These are phyloP conservation scores for Magnolia sinica DNA, from an alignment of 164 flowering plant species.

Conservation along the genomic window DNA sequence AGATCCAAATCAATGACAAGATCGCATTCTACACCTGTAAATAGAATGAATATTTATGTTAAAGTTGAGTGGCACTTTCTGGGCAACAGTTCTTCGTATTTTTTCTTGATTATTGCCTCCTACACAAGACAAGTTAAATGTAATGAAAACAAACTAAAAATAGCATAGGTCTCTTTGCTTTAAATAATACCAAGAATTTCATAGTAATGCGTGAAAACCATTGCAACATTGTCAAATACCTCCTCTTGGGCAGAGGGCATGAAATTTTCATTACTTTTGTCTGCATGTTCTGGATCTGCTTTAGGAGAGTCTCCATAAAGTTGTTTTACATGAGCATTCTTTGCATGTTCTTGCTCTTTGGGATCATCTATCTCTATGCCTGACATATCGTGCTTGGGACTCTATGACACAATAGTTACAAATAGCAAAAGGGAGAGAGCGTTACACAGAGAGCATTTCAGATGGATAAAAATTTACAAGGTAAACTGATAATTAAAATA, in stretches of 20 bases:
- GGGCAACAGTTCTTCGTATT: slow-evolving; percentile 79
- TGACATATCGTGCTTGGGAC: slow-evolving; percentile 13
- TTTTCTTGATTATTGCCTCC: slow-evolving; percentile 74
- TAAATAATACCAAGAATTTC: background rate
- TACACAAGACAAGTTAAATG: slow-evolving; percentile 23
- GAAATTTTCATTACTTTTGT: slow-evolving; percentile 24
- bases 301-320: slow-evolving; percentile 16
- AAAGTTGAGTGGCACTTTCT: slow-evolving; percentile 79
- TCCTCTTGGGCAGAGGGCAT: slow-evolving; percentile 37
- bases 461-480: too few relatives aligned
- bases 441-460: too few relatives aligned
- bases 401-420: too few relatives aligned
- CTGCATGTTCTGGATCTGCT: slow-evolving; percentile 17
- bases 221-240: slow-evolving; percentile 18
- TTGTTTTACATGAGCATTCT: slow-evolving; percentile 14
- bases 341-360: slow-evolving; percentile 29
- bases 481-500: too few relatives aligned
- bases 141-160: background rate
- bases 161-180: too few relatives aligned
- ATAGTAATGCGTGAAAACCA: background rate
- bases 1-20: background rate
- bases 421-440: too few relatives aligned
- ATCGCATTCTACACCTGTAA: slow-evolving; percentile 31
- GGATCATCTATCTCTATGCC: slow-evolving; percentile 19
- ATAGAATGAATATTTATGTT: slow-evolving; percentile 46